A percentile compares a stretch with the other conserved stretches of the same genome.
These are phyloP conservation scores for Boletus smithii DNA, from an alignment of 1,284 basidiomycete genomes.

Conservation along the genomic window DNA sequence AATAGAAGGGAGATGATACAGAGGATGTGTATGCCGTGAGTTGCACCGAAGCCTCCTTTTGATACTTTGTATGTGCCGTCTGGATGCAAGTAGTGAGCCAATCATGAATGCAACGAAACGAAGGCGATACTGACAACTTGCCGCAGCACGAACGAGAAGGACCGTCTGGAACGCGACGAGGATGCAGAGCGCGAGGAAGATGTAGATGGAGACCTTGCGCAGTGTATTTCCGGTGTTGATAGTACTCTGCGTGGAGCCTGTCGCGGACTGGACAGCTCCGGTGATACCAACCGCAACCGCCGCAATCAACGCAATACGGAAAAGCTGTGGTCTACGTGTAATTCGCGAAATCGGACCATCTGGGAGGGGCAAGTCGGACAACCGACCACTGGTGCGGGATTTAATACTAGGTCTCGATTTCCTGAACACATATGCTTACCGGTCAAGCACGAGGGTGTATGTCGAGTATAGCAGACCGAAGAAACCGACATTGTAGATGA, in stretches of 20 bases:
- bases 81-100: slow-evolving; percentile 6
- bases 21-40: slow-evolving; percentile 37
- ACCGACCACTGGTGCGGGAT: slow-evolving; percentile 13
- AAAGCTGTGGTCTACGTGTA: slow-evolving; percentile 32
- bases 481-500: slow-evolving; percentile 37
- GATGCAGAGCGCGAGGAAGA: slow-evolving; percentile 46
- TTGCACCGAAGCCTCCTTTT: slow-evolving; percentile 28
- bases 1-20: slow-evolving; percentile 38
- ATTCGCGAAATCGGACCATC: slow-evolving; percentile 31
- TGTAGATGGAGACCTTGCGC: slow-evolving; percentile 37
- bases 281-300: slow-evolving; percentile 42
- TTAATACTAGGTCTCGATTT: background rate
- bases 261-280: slow-evolving; percentile 28
- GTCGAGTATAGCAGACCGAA: slow-evolving; percentile 36
- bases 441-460: slow-evolving; percentile 35
- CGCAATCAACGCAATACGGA: slow-evolving; percentile 33
- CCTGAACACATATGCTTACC: slow-evolving; percentile 19
- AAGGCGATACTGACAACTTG: slow-evolving; percentile 18
- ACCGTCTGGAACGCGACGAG: slow-evolving; percentile 41
- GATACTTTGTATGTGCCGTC: slow-evolving; percentile 24
- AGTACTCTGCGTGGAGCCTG: slow-evolving; percentile 9
- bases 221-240: slow-evolving; percentile 26
- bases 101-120: background rate
- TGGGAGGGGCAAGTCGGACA: slow-evolving; percentile 23
- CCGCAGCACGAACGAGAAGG: slow-evolving; percentile 29